Evolutionary conservation across 805 yeast species (phyloP), one percentile per base, ranked within the genome.

Genomic region (Lachancea dasiensis): DNA sequence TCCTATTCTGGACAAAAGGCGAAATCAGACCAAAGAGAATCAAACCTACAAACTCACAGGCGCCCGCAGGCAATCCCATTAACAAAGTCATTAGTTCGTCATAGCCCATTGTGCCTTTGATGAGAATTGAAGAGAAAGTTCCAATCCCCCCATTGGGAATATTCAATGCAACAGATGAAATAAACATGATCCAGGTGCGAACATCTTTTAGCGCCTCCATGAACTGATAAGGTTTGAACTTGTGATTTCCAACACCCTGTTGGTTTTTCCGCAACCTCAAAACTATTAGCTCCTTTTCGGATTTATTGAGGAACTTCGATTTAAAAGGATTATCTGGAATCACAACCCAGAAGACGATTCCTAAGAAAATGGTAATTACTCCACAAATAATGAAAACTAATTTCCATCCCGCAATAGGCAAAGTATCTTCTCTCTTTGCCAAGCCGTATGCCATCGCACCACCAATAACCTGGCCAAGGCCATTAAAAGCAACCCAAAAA

Each of bases 331-430:
- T 49, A 43, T 72, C 75, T 11, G 82, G 81, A 28, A 79, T 44
- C 45, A 70, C 72, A 36, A 72, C 40, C 27, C 54, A 48, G 44
- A 73, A 60, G 3, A 65, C 34, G 6, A 70, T 37, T 6, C 80
- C 80, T n/a, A 73, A 45, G 7, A 68, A 47, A 7, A 75, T 54
- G 6, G 83, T 77, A 40, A 74, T 64, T 10, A 66, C 53, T 6
- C 89, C 89, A 30, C 72, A 66, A 20, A 77, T 64, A 34, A 81
- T 60, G 51, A 69, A 81, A 3, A 77, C 55, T 10, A 73, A 52
- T 49, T 70, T 74, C 86, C 86, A 81, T 3, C 77, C 61, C 1
- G 56, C 63, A 9, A 75, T 54, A 22, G 62, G 37, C 49, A 63
- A 69, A 9, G 46, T 31, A n/a, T 52, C 56, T 9, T 53, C 60